Evolutionary conservation across 108 stramenopile genomes (phyloP).

Genomic region (Licmophora abbreviata): DNA sequence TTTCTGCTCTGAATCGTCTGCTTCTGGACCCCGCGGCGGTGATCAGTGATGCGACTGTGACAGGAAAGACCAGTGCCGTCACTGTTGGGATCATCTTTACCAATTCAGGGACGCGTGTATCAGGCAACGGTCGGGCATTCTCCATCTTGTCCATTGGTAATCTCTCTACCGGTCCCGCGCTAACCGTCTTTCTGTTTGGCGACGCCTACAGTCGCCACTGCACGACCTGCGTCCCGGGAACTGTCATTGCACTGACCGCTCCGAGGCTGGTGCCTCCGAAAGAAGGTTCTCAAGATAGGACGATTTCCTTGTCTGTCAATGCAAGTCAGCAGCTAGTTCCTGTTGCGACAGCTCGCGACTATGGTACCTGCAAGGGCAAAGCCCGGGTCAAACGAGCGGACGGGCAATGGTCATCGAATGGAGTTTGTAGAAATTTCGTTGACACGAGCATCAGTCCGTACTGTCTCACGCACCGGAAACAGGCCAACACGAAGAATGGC

Average conservation of each 20-base stretch:
- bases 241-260: conserved; percentile 40
- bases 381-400: conserved; percentile 17
- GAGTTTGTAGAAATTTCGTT: conserved; percentile 38
- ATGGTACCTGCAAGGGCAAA: conserved; percentile 52
- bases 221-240: conserved; percentile 26
- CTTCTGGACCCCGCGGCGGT: conserved; percentile 24
- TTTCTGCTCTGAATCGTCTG: conserved; percentile 14
- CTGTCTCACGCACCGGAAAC: conserved; percentile 43
- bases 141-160: conserved; percentile 54
- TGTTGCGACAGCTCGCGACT: conserved; percentile 65
- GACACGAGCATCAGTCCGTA: conserved; percentile 45
- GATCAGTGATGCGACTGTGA: conserved; percentile 27
- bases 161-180: conserved; percentile 39
- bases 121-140: conserved; percentile 61
- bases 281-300: conserved; percentile 6
- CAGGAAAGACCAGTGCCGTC: conserved; percentile 28
- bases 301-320: conserved; percentile 52
- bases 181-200: conserved; percentile 74
- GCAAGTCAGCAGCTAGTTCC: conserved; percentile 40
- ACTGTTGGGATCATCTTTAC: conserved; percentile 53
- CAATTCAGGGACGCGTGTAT: conserved; percentile 37
- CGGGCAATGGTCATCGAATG: conserved; percentile 27
- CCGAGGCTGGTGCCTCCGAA: conserved; percentile 50
- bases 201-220: conserved; percentile 46
- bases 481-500: conserved; percentile 9